Base-by-base conservation (phyloP, 2,329 filamentous ascomycete genomes). In the Cercospora sp. region DNA sequence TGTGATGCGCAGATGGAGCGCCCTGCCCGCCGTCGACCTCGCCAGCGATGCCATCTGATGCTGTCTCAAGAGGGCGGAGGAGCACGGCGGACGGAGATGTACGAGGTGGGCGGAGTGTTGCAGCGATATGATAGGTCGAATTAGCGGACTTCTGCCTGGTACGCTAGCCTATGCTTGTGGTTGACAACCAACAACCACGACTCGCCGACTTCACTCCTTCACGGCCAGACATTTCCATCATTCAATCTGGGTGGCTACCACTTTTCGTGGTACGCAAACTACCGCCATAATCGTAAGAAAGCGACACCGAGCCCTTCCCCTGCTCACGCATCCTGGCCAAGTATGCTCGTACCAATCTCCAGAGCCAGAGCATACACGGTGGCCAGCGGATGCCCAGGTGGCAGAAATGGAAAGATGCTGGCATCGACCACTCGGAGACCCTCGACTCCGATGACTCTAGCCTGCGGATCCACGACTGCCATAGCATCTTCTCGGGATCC, bases 1-100 rank as follows among this genome's bases (percentile, higher is more conserved):
- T 18, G 79, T 75, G 64, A 85, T 82, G 64, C 79, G 78, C 65
- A 86, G 67, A 69, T 85, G 82, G 7, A 86, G 77, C 9, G 81
- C 81, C 60, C 82, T 80, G 59, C 74, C 73, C n/a, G 79, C 73
- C 30, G 81, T 80, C 6, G 77, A 71, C 12, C 78, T 73, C 6
- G 71, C 60, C 9, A 78, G 64, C 10, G 73, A 72, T 53, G 69
- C 61, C 67, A 68, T 68, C 26, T 23, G 48, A 61, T 23, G 45
- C 45, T 23, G 45, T 51, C 0, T 6, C 20, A 23, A 20, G 18
- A 26, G 23, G 23, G 23, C 23, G 23, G 23, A 23, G 45, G 5
- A 26, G 2, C 45, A 16, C 5, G 9, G 59, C 31, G 33, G 23
- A n/a, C 28, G 33, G 58, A 60, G 33, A 5, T 60, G 18, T 5